Conservation (phyloP, 2,329 filamentous ascomycete genomes). For the Colletotrichum nymphaeae region DNA sequence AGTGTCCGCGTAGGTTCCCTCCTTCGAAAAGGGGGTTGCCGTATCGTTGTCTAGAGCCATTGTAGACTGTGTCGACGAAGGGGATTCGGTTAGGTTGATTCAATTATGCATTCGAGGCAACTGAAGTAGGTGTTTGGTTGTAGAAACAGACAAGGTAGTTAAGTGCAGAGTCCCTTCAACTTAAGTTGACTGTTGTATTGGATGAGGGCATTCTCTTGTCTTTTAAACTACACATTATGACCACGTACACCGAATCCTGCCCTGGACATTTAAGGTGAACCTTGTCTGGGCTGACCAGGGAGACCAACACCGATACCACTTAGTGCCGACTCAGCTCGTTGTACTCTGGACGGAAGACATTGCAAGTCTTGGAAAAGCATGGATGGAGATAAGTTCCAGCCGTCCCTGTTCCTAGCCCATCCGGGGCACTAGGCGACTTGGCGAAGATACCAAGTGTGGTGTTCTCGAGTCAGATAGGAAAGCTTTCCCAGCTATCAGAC, state of each 20-base stretch:
- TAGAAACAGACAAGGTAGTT: not conserved
- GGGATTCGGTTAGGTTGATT: not conserved
- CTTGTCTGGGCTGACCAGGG: not conserved
- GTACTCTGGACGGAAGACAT: not conserved
- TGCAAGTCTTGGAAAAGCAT: not conserved
- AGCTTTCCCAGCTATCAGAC: conserved; percentile 16
- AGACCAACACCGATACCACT: not conserved
- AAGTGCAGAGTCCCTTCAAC: not conserved
- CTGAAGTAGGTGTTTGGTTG: not conserved
- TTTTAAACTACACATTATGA: not conserved
- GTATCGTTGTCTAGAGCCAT: not conserved
- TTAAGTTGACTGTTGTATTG: not conserved
- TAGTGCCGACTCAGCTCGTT: not conserved
- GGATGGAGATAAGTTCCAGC: not conserved
- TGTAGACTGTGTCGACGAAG: not conserved
- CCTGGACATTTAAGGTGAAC: not conserved
- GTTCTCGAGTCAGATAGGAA: conserved; percentile 7
- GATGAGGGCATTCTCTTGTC: not conserved
- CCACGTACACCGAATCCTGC: not conserved
- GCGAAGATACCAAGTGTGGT: not conserved
- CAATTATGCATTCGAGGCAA: not conserved
- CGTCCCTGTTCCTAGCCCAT: not conserved
- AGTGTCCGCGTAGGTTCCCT: not conserved
- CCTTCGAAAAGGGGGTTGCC: not conserved
- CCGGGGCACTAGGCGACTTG: not conserved